Base-by-base conservation (phyloP, 768 basidiomycete genomes). In the Trametes villosa region DNA sequence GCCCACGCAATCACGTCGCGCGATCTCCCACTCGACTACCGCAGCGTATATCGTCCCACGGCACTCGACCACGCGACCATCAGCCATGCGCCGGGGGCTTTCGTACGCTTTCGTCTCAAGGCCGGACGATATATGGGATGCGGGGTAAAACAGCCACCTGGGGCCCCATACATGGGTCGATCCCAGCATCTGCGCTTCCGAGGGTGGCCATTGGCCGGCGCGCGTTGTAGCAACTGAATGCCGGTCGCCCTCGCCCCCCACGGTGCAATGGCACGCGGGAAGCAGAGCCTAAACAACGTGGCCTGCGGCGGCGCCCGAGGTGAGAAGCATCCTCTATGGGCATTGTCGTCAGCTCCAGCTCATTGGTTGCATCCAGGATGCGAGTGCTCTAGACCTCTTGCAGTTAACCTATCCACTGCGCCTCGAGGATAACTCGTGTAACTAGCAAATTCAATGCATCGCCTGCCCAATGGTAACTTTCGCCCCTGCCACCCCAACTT, bases 221-320 rank as follows among this genome's bases (percentile, higher is more conserved):
- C 17, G 13, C 17, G 15, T n/a, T 20, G 20, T 24, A n/a, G 48
- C 48, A n/a, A 20, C 33, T 24, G 48, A 6, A 20, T 36, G 18
- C 15, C 4, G 13, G 20, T 48, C 17, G 15, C 17, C 26, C 27
- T 30, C 4, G 46, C 22, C 46, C 27, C 29, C 46, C 46, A 48
- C 29, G 22, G 4, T n/a, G 9, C 9, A 11, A 29, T 20, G 26
- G 20, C 22, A 20, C 29, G 29, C 13, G 46, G 27, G 46, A 48
- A 31, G 46, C 15, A 17, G 46, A 48, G 46, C 48, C 24, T 50
- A 36, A 36, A 50, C 48, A 50, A 50, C 48, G 48, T 50, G 48
- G 48, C 31, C 17, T 34, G 22, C 22, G 48, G 48, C 48, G 31
- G 31, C 31, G 31, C 8, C 31, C 48, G 48, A 34, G 48, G 48